Evolutionary conservation across 1,284 basidiomycete species (phyloP).

Genomic region (Mycena citricolor): DNA sequence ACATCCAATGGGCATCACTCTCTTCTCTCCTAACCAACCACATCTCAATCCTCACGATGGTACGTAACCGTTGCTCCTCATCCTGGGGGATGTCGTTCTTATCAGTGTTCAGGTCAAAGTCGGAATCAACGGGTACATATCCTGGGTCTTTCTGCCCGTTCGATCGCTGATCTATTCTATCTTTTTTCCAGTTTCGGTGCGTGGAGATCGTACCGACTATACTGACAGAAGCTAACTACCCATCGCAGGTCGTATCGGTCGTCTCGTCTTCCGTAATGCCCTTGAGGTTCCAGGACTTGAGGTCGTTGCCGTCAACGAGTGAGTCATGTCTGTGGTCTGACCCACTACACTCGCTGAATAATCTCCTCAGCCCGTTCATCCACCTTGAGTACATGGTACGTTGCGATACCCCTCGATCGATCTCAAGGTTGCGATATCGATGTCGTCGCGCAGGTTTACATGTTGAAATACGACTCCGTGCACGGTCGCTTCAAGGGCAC

Average conservation of each 20-base stretch:
- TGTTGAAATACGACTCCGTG: constrained; percentile 99
- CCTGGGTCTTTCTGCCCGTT: constrained; percentile 3
- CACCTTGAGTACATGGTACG: constrained; percentile 91
- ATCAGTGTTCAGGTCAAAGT: constrained; percentile 85
- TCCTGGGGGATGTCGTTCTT: too few species aligned
- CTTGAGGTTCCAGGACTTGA: constrained; percentile 76
- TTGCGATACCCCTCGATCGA: constrained; percentile 1
- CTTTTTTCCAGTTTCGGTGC: constrained; percentile 74
- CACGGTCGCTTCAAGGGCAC: constrained; percentile 94
- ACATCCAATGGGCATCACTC: too few species aligned
- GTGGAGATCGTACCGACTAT: too few species aligned
- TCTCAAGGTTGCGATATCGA: constrained; percentile 4
- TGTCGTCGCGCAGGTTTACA: constrained; percentile 84
- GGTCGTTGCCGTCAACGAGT: constrained; percentile 91
- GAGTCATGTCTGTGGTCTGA: constrained; percentile 35
- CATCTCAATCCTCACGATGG: too few species aligned
- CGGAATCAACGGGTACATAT: constrained; percentile 86
- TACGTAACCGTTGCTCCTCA: too few species aligned
- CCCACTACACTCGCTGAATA: too few species aligned
- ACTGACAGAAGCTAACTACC: neutral
- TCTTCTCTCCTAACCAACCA: too few species aligned
- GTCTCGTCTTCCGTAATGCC: constrained; percentile 97
- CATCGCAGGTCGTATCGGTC: constrained; percentile 87
- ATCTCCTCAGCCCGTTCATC: constrained; percentile 81
- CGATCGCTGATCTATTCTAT: constrained; percentile 27